Evolutionary conservation across 768 basidiomycete species (phyloP).

Genomic region (Tephrocybe sp.): DNA sequence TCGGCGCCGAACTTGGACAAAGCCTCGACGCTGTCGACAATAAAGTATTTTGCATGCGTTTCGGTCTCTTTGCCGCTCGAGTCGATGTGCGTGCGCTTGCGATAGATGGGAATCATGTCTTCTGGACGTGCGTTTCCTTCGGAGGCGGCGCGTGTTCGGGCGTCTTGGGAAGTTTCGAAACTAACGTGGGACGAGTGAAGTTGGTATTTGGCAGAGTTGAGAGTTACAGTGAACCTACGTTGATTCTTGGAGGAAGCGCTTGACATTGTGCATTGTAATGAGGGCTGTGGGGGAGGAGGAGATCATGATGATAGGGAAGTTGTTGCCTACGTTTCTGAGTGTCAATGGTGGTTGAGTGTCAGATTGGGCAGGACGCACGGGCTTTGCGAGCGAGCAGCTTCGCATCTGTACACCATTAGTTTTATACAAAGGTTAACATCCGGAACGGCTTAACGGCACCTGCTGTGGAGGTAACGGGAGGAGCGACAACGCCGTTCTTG

Average conservation of each 20-base stretch:
- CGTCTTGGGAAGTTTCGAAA: conserved; percentile 76
- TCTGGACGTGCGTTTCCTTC: conserved; percentile 77
- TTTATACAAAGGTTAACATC: conserved; percentile 6
- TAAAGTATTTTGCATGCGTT: conserved; percentile 68
- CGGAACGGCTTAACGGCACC: conserved; percentile 23
- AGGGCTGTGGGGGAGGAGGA: conserved; percentile 94
- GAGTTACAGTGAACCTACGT: conserved; percentile 42
- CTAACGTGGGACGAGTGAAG: conserved; percentile 27
- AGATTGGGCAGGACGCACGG: conserved; percentile 41
- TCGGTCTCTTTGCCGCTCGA: conserved; percentile 60
- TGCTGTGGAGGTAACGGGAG: conserved; percentile 38
- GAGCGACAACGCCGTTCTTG: conserved; percentile 43
- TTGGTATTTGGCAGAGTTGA: neutral
- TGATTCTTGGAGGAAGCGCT: conserved; percentile 89
- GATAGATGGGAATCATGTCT: conserved; percentile 86
- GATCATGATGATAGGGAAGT: conserved; percentile 95
- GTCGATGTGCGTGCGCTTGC: conserved; percentile 73
- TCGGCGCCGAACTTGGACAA: conserved; percentile 89
- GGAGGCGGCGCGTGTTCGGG: conserved; percentile 62
- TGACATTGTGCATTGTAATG: conserved; percentile 98
- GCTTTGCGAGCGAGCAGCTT: conserved; percentile 71
- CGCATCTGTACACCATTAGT: conserved; percentile 36
- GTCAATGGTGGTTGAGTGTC: neutral
- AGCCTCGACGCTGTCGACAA: conserved; percentile 92
- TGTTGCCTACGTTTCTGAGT: conserved; percentile 46